Percentiles rank a stretch among this genome's conserved stretches.
phyloP scores from a whole-genome alignment of 495 filamentous ascomycete species.

The Penicillium bovifimosum region DNA sequence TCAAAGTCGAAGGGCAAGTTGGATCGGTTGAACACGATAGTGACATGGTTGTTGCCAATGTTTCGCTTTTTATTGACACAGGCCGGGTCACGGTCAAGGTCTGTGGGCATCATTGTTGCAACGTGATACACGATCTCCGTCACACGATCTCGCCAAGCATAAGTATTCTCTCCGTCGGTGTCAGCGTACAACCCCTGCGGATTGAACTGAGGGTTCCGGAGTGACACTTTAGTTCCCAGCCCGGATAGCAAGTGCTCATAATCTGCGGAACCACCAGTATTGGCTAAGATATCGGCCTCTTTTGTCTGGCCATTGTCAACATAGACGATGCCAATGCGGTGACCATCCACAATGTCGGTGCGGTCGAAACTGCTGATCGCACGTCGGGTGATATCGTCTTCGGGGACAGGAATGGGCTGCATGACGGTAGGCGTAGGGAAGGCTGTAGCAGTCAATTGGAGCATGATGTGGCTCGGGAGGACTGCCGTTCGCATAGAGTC shows the following conservation, averaged over 20 bases:
- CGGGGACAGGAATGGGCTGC: constrained; percentile 73
- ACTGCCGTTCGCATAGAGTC: constrained; percentile 40
- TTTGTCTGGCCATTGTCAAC: constrained; percentile 74
- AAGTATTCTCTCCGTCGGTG: constrained; percentile 77
- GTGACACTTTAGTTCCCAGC: constrained; percentile 70
- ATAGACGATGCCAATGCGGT: constrained; percentile 94
- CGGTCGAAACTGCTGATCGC: constrained; percentile 78
- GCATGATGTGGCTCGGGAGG: constrained; percentile 77
- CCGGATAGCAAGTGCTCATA: constrained; percentile 78
- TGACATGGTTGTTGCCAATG: constrained; percentile 96
- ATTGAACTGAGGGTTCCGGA: constrained; percentile 82
- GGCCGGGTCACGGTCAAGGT: constrained; percentile 64
- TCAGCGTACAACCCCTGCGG: constrained; percentile 87
- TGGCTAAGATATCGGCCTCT: constrained; percentile 79
- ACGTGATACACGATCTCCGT: constrained; percentile 96
- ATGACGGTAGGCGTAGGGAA: constrained; percentile 63
- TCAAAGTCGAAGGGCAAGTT: constrained; percentile 81
- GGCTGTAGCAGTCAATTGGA: constrained; percentile 61
- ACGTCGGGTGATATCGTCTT: constrained; percentile 72
- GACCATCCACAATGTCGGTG: constrained; percentile 85
- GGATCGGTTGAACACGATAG: constrained; percentile 95
- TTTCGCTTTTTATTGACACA: constrained; percentile 87
- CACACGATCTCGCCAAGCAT: constrained; percentile 89
- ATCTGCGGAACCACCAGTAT: constrained; percentile 74
- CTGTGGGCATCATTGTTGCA: constrained; percentile 92